Base-by-base conservation (phyloP, 2,329 filamentous ascomycete species). In the Colletotrichum zoysiae region DNA sequence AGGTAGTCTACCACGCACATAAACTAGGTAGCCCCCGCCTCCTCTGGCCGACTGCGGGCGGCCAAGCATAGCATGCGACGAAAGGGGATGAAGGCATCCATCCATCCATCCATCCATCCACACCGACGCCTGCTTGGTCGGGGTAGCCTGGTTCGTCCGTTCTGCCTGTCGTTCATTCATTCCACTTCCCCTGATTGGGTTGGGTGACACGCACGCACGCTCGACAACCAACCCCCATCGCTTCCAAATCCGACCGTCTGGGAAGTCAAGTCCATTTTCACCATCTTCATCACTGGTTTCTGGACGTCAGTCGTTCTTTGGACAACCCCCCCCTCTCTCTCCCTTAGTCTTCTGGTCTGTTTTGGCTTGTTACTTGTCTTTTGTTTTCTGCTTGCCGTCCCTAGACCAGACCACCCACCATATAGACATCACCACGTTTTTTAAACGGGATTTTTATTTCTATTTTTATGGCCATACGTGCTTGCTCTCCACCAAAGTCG, bases 101-200 rank as follows among this genome's bases (percentile, higher is more conserved):
- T 48, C 63, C n/a, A n/a, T n/a, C n/a, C n/a, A n/a, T n/a, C n/a
- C n/a, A n/a, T n/a, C n/a, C n/a, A n/a, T n/a, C n/a, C 62, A 18
- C 35, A 46, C 53, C 38, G 33, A 51, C 55, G 67, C 46, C 62
- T 70, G 44, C 50, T 50, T 51, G 20, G 57, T 63, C 35, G 33
- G 68, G 56, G 63, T 40, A 16, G 35, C 40, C 26, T 23, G n/a
- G 48, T 16, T 42, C 50, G 44, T 53, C 48, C 14, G 35, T 42
- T 51, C 38, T 50, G 20, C 2, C 26, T 30, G 26, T 30, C 26
- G 26, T 30, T 46, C 35, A 38, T 59, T 67, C 67, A n/a, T n/a
- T n/a, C n/a, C 67, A 67, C 67, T 70, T 44, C 18, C 40, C 46
- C n/a, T 51, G 63, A 23, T 64, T 42, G 48, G 56, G 63, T 67